Percentiles rank a stretch among this genome's conserved stretches.
Evolutionary conservation across 495 filamentous ascomycete genomes (phyloP).

Genomic region (Aspergillus bridgeri): DNA sequence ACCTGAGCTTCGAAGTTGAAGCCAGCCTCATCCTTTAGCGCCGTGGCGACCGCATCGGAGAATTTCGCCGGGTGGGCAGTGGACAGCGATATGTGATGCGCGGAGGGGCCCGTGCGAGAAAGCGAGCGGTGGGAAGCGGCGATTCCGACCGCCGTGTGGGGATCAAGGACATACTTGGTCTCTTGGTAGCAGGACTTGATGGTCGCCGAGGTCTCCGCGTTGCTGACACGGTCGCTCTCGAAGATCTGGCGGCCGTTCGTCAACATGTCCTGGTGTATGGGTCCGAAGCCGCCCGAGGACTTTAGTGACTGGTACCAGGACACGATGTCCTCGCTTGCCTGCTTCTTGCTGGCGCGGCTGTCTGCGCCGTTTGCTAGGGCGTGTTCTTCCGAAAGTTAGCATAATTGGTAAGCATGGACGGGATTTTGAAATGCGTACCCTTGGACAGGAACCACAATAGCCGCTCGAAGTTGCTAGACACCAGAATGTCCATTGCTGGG

Average conservation of each 20-base stretch:
- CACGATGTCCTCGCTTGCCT: conserved; percentile 54
- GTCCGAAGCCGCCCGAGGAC: conserved; percentile 67
- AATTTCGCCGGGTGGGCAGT: conserved; percentile 97
- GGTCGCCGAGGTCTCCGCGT: conserved; percentile 69
- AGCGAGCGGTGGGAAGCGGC: conserved; percentile 66
- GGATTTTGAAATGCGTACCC: conserved; percentile 2
- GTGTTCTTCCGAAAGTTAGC: conserved; percentile 31
- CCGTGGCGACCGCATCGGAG: conserved; percentile 69
- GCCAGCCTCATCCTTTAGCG: conserved; percentile 59
- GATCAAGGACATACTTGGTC: conserved; percentile 74
- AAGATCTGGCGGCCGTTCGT: conserved; percentile 63
- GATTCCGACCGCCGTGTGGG: conserved; percentile 86
- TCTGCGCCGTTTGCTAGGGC: conserved; percentile 31
- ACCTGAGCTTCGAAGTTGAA: conserved; percentile 69
- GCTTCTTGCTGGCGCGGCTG: conserved; percentile 14
- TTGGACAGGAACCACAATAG: conserved; percentile 73
- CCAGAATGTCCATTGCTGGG: conserved; percentile 96
- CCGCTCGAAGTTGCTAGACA: conserved; percentile 93
- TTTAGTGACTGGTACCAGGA: conserved; percentile 78
- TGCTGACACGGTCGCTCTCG: conserved; percentile 77
- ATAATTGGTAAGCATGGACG: background rate
- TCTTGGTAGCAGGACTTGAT: conserved; percentile 62
- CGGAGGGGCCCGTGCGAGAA: conserved; percentile 39
- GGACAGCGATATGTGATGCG: conserved; percentile 72
- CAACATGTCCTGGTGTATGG: conserved; percentile 65